Conservation (phyloP, 345 rosid genomes). For the Pistacia integerrima region DNA sequence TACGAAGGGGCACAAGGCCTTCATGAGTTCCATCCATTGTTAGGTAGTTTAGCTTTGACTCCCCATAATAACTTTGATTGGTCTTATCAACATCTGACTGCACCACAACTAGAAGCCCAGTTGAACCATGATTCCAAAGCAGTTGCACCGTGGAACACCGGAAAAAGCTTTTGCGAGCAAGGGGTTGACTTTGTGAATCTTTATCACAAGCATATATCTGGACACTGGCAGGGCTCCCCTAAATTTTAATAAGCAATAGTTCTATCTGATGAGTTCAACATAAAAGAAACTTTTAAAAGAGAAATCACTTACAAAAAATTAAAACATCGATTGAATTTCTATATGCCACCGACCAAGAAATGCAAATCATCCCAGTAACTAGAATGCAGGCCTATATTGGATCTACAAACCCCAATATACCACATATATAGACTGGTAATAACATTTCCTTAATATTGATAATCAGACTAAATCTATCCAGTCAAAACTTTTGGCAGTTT, state of each 20-base stretch:
- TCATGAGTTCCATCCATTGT: slow-evolving; percentile 85
- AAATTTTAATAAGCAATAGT: neutral
- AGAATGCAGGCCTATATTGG: neutral
- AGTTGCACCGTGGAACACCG: slow-evolving; percentile 85
- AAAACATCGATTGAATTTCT: neutral
- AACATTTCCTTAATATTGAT: neutral
- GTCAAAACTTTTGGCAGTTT: neutral
- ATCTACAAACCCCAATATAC: neutral
- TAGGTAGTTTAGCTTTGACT: slow-evolving; percentile 84
- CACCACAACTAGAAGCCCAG: slow-evolving; percentile 80
- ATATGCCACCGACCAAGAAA: neutral
- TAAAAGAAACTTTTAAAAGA: neutral
- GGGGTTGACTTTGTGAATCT: slow-evolving; percentile 69
- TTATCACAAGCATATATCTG: slow-evolving; percentile 76
- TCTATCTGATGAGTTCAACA: neutral
- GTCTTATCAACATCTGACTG: slow-evolving; percentile 97
- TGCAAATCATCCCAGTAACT: neutral
- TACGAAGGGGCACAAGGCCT: slow-evolving; percentile 91
- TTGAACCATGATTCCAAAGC: slow-evolving; percentile 83
- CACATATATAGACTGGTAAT: neutral
- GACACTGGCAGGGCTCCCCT: slow-evolving; percentile 94
- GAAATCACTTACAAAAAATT: neutral
- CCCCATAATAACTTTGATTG: slow-evolving; percentile 95
- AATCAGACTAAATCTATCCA: neutral
- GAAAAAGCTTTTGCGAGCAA: slow-evolving; percentile 84